phyloP scores from a whole-genome alignment of 768 basidiomycete genomes.

The Clavulina sp. region DNA sequence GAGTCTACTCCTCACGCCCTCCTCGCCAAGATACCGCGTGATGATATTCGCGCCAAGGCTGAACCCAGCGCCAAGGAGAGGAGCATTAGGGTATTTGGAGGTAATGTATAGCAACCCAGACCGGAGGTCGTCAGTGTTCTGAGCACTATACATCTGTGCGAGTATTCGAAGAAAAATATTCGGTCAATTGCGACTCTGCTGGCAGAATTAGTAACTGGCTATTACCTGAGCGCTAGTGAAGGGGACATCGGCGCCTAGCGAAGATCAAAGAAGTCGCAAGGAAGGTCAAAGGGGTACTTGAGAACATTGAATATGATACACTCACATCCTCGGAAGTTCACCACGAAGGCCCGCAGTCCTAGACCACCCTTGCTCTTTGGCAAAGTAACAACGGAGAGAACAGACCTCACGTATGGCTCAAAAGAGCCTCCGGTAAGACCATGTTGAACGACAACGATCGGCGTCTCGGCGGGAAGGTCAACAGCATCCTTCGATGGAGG shows the following conservation, averaged over 20 bases:
- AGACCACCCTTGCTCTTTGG: constrained; percentile 62
- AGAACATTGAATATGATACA: not conserved
- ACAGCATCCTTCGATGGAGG: constrained; percentile 10
- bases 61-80: constrained; percentile 79
- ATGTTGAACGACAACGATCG: constrained; percentile 27
- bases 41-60: constrained; percentile 87
- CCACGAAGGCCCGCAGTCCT: constrained; percentile 71
- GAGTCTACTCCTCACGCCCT: constrained; percentile 45
- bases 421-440: constrained; percentile 54
- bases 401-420: constrained; percentile 75
- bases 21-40: constrained; percentile 77
- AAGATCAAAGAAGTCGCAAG: not conserved
- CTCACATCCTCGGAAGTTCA: constrained; percentile 71
- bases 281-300: not conserved
- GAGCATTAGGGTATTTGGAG: constrained; percentile 55
- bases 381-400: constrained; percentile 55
- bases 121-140: constrained; percentile 78
- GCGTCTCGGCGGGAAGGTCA: constrained; percentile 23
- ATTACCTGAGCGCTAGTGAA: constrained; percentile 69
- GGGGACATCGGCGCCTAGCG: constrained; percentile 51
- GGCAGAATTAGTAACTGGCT: too few relatives aligned
- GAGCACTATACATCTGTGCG: constrained; percentile 39
- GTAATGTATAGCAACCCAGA: constrained; percentile 63
- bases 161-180: too few relatives aligned
- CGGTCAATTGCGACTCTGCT: too few relatives aligned